Evolutionary conservation across 305 asterid genomes (phyloP).

Genomic region (Rubia peregrina): DNA sequence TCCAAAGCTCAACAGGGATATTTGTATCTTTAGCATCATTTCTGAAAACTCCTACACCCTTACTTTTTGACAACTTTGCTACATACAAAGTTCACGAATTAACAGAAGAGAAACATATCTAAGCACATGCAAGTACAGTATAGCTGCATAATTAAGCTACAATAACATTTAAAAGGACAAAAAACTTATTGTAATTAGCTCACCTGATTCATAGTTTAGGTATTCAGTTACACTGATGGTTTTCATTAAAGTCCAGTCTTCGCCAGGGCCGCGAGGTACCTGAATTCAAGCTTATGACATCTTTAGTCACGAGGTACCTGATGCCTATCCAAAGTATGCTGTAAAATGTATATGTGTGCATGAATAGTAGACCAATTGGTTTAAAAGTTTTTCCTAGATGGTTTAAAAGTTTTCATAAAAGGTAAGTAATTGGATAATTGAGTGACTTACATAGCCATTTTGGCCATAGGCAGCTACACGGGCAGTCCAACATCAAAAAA

Average conservation of each 20-base stretch:
- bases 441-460: no score
- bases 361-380: no score
- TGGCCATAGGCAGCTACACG: no score
- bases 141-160: background rate
- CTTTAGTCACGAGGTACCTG: no score
- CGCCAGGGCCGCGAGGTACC: conserved; percentile 77
- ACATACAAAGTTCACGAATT: conserved; percentile 10
- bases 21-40: conserved; percentile 83
- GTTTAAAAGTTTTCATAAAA: no score
- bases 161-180: conserved; percentile 1
- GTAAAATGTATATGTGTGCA: no score
- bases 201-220: conserved; percentile 95
- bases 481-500: no score
- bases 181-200: conserved; percentile 6
- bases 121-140: background rate
- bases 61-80: conserved; percentile 94
- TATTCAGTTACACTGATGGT: conserved; percentile 96
- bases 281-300: no score
- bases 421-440: no score
- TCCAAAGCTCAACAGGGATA: conserved; percentile 95
- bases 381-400: no score
- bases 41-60: conserved; percentile 90
- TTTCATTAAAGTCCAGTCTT: conserved; percentile 94
- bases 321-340: no score
- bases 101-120: background rate